phyloP scores from a whole-genome alignment of 1,139 yeast genomes.

The Candida tetrigidarum region DNA sequence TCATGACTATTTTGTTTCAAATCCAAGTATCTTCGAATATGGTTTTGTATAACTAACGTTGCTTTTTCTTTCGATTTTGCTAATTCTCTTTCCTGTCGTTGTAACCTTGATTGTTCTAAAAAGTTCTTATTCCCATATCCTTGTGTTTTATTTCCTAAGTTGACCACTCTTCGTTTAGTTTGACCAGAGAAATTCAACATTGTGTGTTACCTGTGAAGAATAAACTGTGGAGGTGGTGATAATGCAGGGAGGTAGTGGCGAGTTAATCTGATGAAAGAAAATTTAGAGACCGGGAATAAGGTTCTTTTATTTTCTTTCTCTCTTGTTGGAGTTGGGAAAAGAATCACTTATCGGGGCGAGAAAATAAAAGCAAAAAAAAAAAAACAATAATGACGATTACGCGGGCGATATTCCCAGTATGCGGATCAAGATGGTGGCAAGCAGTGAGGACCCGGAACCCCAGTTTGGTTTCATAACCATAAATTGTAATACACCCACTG shows the following conservation, averaged over 20 bases:
- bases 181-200: constrained; percentile 72
- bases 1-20: constrained; percentile 19
- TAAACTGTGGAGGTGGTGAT: too few species aligned
- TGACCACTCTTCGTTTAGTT: constrained; percentile 65
- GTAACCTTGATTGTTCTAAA: constrained; percentile 64
- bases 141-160: constrained; percentile 64
- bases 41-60: constrained; percentile 53
- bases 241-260: too few species aligned
- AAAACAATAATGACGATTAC: background rate
- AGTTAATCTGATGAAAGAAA: too few species aligned
- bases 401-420: too few species aligned
- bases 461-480: background rate
- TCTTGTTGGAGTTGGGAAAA: constrained; percentile 1
- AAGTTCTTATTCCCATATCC: constrained; percentile 23
- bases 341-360: constrained; percentile 3
- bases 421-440: background rate
- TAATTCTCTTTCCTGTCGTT: constrained; percentile 67
- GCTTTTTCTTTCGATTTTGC: constrained; percentile 54
- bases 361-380: background rate
- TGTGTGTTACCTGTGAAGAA: too few species aligned
- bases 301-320: background rate
- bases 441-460: too few species aligned
- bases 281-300: too few species aligned
- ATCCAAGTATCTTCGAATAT: constrained; percentile 42
- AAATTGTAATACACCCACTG: too few species aligned